Conservation (phyloP, 805 yeast genomes). For the Monosporozyma aerobia region DNA sequence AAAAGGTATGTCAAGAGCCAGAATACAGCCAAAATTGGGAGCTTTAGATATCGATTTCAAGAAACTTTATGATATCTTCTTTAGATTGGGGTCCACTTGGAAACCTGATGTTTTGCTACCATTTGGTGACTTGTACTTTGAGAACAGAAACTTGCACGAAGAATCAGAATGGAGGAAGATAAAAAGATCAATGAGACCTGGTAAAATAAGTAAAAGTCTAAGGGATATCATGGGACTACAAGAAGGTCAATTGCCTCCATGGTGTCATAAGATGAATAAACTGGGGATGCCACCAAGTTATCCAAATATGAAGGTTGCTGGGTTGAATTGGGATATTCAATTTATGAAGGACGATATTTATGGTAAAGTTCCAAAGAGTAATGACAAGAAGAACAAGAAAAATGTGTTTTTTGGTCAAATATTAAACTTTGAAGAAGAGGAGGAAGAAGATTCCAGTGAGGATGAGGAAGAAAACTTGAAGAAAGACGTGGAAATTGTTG, state of each 20-base stretch:
- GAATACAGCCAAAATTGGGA: slow-evolving; percentile 86
- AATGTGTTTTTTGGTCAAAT: slow-evolving; percentile 24
- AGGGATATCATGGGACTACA: slow-evolving; percentile 61
- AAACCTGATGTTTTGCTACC: slow-evolving; percentile 53
- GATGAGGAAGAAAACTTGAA: slow-evolving; percentile 12
- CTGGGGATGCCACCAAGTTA: slow-evolving; percentile 82
- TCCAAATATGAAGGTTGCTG: slow-evolving; percentile 52
- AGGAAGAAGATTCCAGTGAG: slow-evolving; percentile 7
- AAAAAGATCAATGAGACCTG: slow-evolving; percentile 48
- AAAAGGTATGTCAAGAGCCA: slow-evolving; percentile 67
- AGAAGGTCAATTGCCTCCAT: slow-evolving; percentile 57
- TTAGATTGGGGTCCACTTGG: slow-evolving; percentile 54
- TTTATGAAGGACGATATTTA: slow-evolving; percentile 30
- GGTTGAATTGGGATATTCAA: slow-evolving; percentile 36
- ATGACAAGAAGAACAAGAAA: slow-evolving; percentile 5
- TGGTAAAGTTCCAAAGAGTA: slow-evolving; percentile 15
- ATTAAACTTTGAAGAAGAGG: slow-evolving; percentile 19
- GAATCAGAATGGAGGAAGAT: slow-evolving; percentile 27
- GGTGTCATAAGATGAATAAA: slow-evolving; percentile 62
- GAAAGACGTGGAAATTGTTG: slow-evolving; percentile 8
- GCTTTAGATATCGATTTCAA: slow-evolving; percentile 77
- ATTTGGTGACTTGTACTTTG: slow-evolving; percentile 73
- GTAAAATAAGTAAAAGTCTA: slow-evolving; percentile 53
- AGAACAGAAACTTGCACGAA: slow-evolving; percentile 57
- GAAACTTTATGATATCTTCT: slow-evolving; percentile 76